Percentiles rank a stretch among this genome's conserved stretches.
Conservation (phyloP, 225 moss, liverwort and hornwort species). For the Physcomitrellopsis africana region DNA sequence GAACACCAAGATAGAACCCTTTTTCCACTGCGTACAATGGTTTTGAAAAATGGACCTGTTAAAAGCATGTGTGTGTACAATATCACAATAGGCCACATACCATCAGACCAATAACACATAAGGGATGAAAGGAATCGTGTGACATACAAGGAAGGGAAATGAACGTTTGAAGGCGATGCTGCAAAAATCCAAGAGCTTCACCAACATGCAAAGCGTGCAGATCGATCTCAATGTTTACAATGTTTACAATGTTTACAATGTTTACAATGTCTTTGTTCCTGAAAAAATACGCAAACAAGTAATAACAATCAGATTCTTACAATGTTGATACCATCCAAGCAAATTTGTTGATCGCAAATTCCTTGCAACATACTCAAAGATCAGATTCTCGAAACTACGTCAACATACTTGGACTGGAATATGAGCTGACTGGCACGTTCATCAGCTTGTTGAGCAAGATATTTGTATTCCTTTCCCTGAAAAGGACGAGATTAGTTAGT, state of each 20-base stretch:
- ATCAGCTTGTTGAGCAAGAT: constrained; percentile 65
- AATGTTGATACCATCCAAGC: constrained; percentile 9
- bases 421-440: constrained; percentile 68
- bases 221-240: constrained; percentile 65
- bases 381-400: constrained; percentile 2
- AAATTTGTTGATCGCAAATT: constrained; percentile 9
- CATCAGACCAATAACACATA: background rate
- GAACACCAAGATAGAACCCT: background rate
- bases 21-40: background rate
- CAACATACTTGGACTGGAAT: constrained; percentile 64
- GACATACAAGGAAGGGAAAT: constrained; percentile 67
- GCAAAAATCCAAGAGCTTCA: constrained; percentile 64
- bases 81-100: constrained; percentile 1
- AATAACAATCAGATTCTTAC: constrained; percentile 25
- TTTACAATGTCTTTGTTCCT: constrained; percentile 73
- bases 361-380: background rate
- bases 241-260: constrained; percentile 58
- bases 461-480: constrained; percentile 68
- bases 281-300: constrained; percentile 21
- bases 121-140: background rate
- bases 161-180: constrained; percentile 61
- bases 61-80: constrained; percentile 5
- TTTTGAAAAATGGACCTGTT: background rate
- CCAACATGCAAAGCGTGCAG: constrained; percentile 79
- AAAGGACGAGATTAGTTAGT: background rate